Conservation (phyloP, 2,329 filamentous ascomycete species). For the Penicillium oxalicum region DNA sequence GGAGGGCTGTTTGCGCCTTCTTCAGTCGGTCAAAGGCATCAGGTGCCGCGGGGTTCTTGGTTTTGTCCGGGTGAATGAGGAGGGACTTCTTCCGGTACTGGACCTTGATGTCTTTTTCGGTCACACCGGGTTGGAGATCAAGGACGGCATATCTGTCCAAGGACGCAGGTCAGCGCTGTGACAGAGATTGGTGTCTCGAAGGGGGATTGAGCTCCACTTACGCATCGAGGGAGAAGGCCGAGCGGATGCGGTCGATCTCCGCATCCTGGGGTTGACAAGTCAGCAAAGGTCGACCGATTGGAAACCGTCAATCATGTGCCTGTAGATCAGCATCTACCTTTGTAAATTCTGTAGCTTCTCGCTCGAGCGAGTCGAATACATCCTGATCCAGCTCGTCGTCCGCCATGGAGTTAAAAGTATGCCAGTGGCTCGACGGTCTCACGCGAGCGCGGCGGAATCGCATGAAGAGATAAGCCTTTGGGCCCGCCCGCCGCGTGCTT, state of each 20-base stretch:
- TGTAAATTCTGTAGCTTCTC: constrained; percentile 82
- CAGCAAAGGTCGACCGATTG: constrained; percentile 3
- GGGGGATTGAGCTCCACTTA: constrained; percentile 34
- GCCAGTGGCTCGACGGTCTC: not conserved
- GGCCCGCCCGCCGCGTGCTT: constrained; percentile 14
- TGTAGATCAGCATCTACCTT: constrained; percentile 52
- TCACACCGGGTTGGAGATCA: constrained; percentile 88
- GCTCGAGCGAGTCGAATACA: constrained; percentile 72
- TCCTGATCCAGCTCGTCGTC: constrained; percentile 61
- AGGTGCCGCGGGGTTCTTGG: constrained; percentile 79
- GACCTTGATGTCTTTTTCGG: constrained; percentile 92
- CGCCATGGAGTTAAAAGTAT: constrained; percentile 36
- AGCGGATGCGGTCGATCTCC: constrained; percentile 90
- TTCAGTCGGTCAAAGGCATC: constrained; percentile 96
- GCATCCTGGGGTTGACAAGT: constrained; percentile 59
- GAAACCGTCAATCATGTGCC: no score
- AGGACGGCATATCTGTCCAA: constrained; percentile 74
- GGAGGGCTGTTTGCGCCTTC: constrained; percentile 83
- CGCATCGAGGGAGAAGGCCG: constrained; percentile 76
- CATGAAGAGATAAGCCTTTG: constrained; percentile 12
- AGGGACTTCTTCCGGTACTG: constrained; percentile 97
- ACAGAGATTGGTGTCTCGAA: not conserved
- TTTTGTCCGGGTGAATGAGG: constrained; percentile 97
- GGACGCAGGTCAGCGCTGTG: not conserved
- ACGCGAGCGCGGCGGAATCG: constrained; percentile 2